Conservation (phyloP, 345 rosid species). For the Rhodamnia argentea region DNA sequence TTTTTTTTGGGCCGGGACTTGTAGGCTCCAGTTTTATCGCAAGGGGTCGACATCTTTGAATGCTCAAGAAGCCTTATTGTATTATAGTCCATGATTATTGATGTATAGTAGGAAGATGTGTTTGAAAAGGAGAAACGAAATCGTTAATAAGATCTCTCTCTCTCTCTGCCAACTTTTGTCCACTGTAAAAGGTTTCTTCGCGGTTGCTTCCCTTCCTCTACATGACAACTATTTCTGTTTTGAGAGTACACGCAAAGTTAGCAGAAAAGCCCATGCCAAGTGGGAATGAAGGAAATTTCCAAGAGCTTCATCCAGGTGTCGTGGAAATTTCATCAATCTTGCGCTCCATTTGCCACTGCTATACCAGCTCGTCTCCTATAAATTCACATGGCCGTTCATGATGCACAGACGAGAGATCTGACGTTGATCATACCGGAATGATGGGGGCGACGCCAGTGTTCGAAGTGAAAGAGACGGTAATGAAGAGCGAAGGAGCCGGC, state of each 20-base stretch:
- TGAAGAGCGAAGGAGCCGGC: not conserved
- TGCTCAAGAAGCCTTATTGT: not conserved
- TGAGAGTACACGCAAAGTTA: not conserved
- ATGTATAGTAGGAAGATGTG: not conserved
- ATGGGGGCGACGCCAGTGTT: constrained; percentile 9
- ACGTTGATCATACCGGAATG: not conserved
- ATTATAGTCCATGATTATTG: not conserved
- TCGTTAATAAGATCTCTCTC: not conserved
- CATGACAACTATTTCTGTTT: not conserved
- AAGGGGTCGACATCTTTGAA: not conserved
- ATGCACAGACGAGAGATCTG: not conserved
- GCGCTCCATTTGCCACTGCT: not conserved
- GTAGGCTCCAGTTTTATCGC: not conserved
- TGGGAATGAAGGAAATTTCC: not conserved
- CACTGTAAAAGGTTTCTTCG: not conserved
- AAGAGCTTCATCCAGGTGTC: not conserved
- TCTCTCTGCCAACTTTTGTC: not conserved
- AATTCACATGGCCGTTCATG: not conserved
- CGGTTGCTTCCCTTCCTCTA: not conserved
- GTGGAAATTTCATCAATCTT: not conserved
- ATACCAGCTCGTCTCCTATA: not conserved
- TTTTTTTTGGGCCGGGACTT: not conserved
- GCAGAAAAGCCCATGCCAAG: not conserved
- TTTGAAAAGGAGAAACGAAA: not conserved
- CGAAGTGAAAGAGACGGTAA: constrained; percentile 9